phyloP scores from a whole-genome alignment of 1,284 basidiomycete species.

The Sanghuangporus sanghuang region DNA sequence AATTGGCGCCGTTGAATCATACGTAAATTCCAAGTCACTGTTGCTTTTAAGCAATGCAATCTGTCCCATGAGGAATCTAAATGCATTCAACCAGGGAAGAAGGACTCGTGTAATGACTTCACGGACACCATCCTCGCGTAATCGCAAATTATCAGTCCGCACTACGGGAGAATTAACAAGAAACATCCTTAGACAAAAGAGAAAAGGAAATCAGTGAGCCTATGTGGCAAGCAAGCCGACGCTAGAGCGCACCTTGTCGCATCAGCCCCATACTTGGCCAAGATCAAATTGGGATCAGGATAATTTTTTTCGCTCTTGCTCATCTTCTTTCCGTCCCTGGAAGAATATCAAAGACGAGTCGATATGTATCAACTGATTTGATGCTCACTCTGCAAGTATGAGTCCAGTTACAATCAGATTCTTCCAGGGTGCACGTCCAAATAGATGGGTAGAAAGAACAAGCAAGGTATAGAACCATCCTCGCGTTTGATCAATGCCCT shows the following conservation, averaged over 20 bases:
- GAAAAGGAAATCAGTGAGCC: not conserved
- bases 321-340: conserved; percentile 98
- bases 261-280: conserved; percentile 93
- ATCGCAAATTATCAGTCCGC: conserved; percentile 94
- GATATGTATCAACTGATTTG: not conserved
- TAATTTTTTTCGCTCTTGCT: conserved; percentile 98
- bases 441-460: conserved; percentile 92
- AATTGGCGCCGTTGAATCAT: conserved; percentile 76
- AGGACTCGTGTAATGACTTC: conserved; percentile 94
- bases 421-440: conserved; percentile 94
- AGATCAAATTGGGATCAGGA: conserved; percentile 90
- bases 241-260: conserved; percentile 67
- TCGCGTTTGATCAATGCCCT: conserved; percentile 93
- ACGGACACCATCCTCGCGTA: conserved; percentile 96
- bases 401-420: conserved; percentile 96
- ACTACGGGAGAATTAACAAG: conserved; percentile 99
- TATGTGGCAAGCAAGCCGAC: not conserved
- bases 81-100: conserved; percentile 98
- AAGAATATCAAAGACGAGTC: conserved; percentile 2
- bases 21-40: not conserved
- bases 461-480: conserved; percentile 99
- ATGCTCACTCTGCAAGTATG: conserved; percentile 77
- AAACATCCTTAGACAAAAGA: conserved; percentile 66
- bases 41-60: conserved; percentile 67
- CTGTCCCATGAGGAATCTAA: conserved; percentile 98